phyloP scores from a whole-genome alignment of 176 grass and related monocot species.

The Eleusine indica region DNA sequence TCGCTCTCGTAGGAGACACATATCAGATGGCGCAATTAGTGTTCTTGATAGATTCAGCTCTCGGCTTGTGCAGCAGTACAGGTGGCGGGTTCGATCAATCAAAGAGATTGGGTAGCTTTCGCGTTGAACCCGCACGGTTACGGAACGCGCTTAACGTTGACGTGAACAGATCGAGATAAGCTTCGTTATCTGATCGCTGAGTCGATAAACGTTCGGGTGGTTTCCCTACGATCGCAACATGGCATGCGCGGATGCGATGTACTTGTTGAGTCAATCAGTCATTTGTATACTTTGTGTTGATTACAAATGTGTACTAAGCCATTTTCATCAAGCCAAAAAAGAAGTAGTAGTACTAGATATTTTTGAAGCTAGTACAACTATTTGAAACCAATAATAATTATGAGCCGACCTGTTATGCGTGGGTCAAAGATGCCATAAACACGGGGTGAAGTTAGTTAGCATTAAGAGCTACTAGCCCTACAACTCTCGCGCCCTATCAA shows the following conservation, averaged over 20 bases:
- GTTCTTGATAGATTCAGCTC: background rate
- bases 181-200: background rate
- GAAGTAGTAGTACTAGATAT: too few species aligned
- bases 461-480: too few species aligned
- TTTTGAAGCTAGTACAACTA: too few species aligned
- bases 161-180: background rate
- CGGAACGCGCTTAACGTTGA: background rate
- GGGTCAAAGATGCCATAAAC: too few species aligned
- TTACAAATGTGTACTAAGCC: background rate
- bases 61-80: background rate
- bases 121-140: background rate
- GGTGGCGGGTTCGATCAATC: background rate
- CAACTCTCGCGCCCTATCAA: background rate
- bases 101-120: slow-evolving; percentile 2
- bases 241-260: background rate
- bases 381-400: too few species aligned
- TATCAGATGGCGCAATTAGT: background rate
- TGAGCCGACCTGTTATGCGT: too few species aligned
- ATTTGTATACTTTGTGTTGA: background rate
- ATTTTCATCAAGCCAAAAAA: too few species aligned
- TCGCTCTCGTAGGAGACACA: background rate
- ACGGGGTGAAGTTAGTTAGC: too few species aligned
- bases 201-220: slow-evolving; percentile 1
- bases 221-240: background rate
- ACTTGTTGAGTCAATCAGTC: background rate